Evolutionary conservation across 176 grass and related monocot species (phyloP), one percentile per base, ranked within the genome.

Genomic region (Aegilops umbellulata): DNA sequence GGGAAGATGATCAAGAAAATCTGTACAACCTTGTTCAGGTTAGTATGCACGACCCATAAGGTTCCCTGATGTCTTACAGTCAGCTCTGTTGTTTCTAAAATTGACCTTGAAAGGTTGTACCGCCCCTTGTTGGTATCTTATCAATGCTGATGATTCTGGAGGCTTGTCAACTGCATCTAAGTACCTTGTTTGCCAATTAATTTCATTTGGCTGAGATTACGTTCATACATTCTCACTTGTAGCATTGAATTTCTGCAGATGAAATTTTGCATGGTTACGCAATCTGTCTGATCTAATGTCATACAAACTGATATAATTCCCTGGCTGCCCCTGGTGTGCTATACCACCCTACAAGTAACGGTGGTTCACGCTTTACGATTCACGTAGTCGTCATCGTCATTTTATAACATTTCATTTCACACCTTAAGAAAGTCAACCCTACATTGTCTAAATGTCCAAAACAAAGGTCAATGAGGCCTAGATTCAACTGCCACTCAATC

Each of bases 21-120:
- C 74, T 99, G 17, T 96, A 99, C 82, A 99, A 96, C 65, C 94
- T 99, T 84, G 97, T 99, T 67, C 97, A 99, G 94, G 97, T 96
- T 89, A 11, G 75, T 92, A n/a, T 72, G 22, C 29, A 34, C 3
- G 60, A 2, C 7, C 66, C 6, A 65, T 78, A 12, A 64, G 16
- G 11, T 31, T 23, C 16, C 36, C 60, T n/a, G 30, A 53, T 70
- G 17, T 84, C 35, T 76, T 46, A 55, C 26, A 9, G 12, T 14
- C 5, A 57, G 1, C 25, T 60, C 66, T 44, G 12, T 60, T 58
- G 22, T 81, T 78, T 86, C 3, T 36, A 42, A 23, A 36, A 84
- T 64, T 16, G 3, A 3, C 1, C 9, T 42, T 72, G 2, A 17
- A 29, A 81, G 27, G 32, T 46, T 77, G 3, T 36, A 6, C 30